Evolutionary conservation across 768 basidiomycete genomes (phyloP).

Genomic region (Boletus insuetus): DNA sequence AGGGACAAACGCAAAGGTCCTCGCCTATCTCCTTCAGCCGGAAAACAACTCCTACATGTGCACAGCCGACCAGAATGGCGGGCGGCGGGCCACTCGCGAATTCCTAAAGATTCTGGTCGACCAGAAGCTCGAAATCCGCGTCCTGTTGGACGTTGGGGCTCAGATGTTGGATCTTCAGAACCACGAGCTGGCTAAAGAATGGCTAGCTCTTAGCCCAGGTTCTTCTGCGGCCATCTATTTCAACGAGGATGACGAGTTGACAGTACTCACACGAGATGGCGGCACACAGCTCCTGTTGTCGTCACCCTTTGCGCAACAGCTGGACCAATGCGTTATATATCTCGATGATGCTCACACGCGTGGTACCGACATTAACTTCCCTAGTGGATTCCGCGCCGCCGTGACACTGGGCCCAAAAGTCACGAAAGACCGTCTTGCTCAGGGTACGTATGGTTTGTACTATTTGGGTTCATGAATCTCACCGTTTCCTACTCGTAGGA

Average conservation of each 20-base stretch:
- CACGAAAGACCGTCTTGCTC: conserved; percentile 16
- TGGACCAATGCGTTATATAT: conserved; percentile 30
- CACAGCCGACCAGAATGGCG: conserved; percentile 6
- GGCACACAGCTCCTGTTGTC: conserved; percentile 26
- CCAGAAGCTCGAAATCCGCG: conserved; percentile 39
- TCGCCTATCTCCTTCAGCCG: conserved; percentile 30
- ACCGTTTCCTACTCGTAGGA: conserved; percentile 30
- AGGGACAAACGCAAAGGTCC: conserved; percentile 45
- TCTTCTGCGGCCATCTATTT: conserved; percentile 34
- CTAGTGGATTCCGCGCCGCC: conserved; percentile 11
- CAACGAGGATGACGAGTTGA: conserved; percentile 32
- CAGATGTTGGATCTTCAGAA: conserved; percentile 54
- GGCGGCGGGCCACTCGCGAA: conserved; percentile 11
- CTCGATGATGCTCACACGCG: conserved; percentile 19
- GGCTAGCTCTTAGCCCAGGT: conserved; percentile 33
- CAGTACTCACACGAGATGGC: conserved; percentile 32
- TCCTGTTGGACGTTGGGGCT: conserved; percentile 55
- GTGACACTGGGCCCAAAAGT: conserved; percentile 17
- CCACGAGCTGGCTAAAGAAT: conserved; percentile 35
- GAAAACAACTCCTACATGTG: conserved; percentile 20
- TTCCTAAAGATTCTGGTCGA: conserved; percentile 33
- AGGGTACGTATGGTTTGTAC: conserved; percentile 3
- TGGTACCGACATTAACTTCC: conserved; percentile 20
- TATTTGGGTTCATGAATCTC: background rate
- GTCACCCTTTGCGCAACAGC: conserved; percentile 33